Percentiles rank a stretch among this genome's conserved stretches.
These are phyloP conservation scores for Parascedosporium putredinis DNA, from an alignment of 2,329 filamentous ascomycete species.

Conservation along the genomic window DNA sequence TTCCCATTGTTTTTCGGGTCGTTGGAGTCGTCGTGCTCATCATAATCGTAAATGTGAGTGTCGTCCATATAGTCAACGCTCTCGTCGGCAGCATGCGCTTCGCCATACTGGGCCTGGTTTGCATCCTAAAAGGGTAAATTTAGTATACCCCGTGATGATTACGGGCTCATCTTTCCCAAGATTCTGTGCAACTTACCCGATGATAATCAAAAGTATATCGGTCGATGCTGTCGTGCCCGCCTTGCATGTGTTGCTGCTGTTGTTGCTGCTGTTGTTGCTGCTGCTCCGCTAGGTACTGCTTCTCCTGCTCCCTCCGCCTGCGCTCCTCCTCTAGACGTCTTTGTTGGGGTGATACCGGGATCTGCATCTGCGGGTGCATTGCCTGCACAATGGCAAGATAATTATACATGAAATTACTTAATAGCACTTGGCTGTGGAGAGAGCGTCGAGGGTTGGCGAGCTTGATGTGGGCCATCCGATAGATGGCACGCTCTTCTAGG, in stretches of 20 bases:
- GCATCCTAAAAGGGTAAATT: background rate
- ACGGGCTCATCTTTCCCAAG: no score
- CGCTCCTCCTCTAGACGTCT: conserved; percentile 48
- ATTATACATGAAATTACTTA: conserved; percentile 99
- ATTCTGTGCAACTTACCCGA: conserved; percentile 28
- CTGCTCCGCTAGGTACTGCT: conserved; percentile 35
- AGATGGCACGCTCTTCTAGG: conserved; percentile 90
- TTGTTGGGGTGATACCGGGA: conserved; percentile 73
- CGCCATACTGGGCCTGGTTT: conserved; percentile 29
- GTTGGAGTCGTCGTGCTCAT: conserved; percentile 14
- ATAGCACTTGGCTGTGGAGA: conserved; percentile 83
- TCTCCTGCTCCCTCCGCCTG: conserved; percentile 36
- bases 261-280: conserved; percentile 36
- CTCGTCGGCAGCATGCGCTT: conserved; percentile 30
- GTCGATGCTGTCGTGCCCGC: conserved; percentile 32
- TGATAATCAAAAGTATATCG: conserved; percentile 45
- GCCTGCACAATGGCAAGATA: conserved; percentile 98
- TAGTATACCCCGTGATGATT: no score
- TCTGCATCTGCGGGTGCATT: conserved; percentile 93
- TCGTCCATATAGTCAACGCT: conserved; percentile 39
- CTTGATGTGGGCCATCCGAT: conserved; percentile 98
- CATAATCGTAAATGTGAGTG: conserved; percentile 42
- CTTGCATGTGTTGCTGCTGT: conserved; percentile 30
- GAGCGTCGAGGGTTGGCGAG: conserved; percentile 92
- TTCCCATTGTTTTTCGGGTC: background rate